These are phyloP conservation scores for Cercospora zeae-maydis DNA, from an alignment of 2,329 filamentous ascomycete genomes.

Conservation along the genomic window DNA sequence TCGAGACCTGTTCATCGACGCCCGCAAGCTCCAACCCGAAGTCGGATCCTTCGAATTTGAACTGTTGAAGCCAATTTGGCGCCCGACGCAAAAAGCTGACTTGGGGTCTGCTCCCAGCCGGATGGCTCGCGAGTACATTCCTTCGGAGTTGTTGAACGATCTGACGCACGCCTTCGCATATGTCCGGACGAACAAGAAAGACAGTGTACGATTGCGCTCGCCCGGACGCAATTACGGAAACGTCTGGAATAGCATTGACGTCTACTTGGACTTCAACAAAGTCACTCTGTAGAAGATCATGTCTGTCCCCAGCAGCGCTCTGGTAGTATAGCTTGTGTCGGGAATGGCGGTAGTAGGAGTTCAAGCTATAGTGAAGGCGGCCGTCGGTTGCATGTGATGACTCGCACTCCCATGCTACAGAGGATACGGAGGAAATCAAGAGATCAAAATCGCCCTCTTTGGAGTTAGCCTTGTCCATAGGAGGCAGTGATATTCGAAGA, in stretches of 20 bases:
- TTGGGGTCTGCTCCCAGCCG: slow-evolving; percentile 43
- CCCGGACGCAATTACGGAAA: slow-evolving; percentile 75
- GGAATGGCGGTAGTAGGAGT: slow-evolving; percentile 75
- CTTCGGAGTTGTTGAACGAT: slow-evolving; percentile 80
- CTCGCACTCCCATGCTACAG: slow-evolving; percentile 86
- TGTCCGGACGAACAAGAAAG: slow-evolving; percentile 86
- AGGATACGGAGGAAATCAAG: slow-evolving; percentile 91
- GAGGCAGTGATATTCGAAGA: slow-evolving; percentile 79
- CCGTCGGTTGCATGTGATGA: slow-evolving; percentile 88
- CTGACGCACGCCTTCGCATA: slow-evolving; percentile 85
- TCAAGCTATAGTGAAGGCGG: slow-evolving; percentile 81
- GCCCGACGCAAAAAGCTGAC: slow-evolving; percentile 72
- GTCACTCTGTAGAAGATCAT: slow-evolving; percentile 84
- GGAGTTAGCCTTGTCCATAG: slow-evolving; percentile 57
- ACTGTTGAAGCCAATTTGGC: slow-evolving; percentile 79
- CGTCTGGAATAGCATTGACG: slow-evolving; percentile 77
- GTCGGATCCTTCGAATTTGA: slow-evolving; percentile 80
- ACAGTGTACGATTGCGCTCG: slow-evolving; percentile 82
- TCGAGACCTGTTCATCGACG: slow-evolving; percentile 76
- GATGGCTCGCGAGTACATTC: slow-evolving; percentile 55
- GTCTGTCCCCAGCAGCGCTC: slow-evolving; percentile 73
- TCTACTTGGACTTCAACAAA: slow-evolving; percentile 83
- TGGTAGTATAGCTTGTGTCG: slow-evolving; percentile 94
- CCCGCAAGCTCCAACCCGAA: slow-evolving; percentile 90
- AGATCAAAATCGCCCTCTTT: slow-evolving; percentile 84